Evolutionary conservation across 192 early-diverging fungal genomes (phyloP).

Genomic region (Coemansia sp.): DNA sequence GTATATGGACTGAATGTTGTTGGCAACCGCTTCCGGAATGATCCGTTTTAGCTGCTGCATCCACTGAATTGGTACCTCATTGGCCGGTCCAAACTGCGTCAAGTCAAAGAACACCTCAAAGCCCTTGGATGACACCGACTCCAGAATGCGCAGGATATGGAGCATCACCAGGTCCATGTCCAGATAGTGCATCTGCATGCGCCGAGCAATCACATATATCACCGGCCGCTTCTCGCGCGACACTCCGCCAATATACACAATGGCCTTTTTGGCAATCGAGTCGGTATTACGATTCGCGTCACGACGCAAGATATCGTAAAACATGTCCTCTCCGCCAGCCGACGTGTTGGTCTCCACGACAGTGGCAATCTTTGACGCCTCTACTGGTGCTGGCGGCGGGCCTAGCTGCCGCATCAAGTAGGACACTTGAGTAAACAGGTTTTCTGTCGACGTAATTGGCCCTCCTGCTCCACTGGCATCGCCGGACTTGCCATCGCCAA

Average conservation of each 20-base stretch:
- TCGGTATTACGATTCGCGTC: slow-evolving; percentile 66
- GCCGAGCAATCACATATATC: slow-evolving; percentile 80
- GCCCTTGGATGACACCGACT: slow-evolving; percentile 64
- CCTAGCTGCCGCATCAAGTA: slow-evolving; percentile 84
- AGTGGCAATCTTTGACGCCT: slow-evolving; percentile 26
- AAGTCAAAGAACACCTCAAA: slow-evolving; percentile 83
- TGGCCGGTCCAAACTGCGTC: slow-evolving; percentile 73
- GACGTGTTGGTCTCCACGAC: slow-evolving; percentile 18
- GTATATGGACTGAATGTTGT: slow-evolving; percentile 68
- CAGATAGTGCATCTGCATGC: slow-evolving; percentile 68
- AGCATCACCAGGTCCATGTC: slow-evolving; percentile 86
- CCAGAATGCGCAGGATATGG: slow-evolving; percentile 65
- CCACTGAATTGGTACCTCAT: slow-evolving; percentile 79
- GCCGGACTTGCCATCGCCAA: not conserved
- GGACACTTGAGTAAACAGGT: slow-evolving; percentile 75
- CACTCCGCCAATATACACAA: slow-evolving; percentile 79
- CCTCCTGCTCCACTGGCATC: slow-evolving; percentile 7
- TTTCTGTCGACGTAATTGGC: slow-evolving; percentile 57
- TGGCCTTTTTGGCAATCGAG: slow-evolving; percentile 63
- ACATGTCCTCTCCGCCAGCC: slow-evolving; percentile 39
- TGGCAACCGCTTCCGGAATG: slow-evolving; percentile 61
- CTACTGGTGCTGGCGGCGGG: slow-evolving; percentile 66
- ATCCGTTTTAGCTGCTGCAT: slow-evolving; percentile 70
- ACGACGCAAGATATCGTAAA: slow-evolving; percentile 69
- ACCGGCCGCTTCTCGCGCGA: slow-evolving; percentile 78